Conservation (phyloP, 2,329 filamentous ascomycete genomes). For the Trichophyton verrucosum region DNA sequence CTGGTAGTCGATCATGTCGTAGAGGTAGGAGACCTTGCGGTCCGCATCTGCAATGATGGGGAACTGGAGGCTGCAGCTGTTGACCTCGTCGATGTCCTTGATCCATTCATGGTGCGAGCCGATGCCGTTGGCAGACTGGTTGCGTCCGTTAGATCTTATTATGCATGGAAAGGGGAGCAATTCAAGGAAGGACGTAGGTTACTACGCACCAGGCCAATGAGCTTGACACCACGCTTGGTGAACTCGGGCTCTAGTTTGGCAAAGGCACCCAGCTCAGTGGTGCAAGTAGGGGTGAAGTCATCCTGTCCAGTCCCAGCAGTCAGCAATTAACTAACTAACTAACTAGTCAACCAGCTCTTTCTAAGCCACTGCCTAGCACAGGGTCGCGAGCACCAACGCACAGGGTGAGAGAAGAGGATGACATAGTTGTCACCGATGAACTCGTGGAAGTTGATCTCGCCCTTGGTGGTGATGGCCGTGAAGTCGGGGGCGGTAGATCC, state of each 20-base stretch:
- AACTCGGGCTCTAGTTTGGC: constrained; percentile 83
- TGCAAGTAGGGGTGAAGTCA: constrained; percentile 92
- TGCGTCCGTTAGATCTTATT: background rate
- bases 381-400: constrained; percentile 14
- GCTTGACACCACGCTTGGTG: constrained; percentile 72
- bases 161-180: background rate
- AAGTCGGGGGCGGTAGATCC: constrained; percentile 58
- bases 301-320: constrained; percentile 17
- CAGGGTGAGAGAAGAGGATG: constrained; percentile 59
- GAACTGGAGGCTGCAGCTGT: constrained; percentile 56
- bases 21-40: constrained; percentile 61
- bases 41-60: constrained; percentile 74
- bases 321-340: background rate
- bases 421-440: constrained; percentile 60
- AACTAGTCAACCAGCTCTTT: background rate
- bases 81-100: constrained; percentile 72
- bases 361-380: background rate
- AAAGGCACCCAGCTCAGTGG: constrained; percentile 87
- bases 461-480: constrained; percentile 54
- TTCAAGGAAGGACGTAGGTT: no score
- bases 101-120: constrained; percentile 80
- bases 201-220: constrained; percentile 59
- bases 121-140: constrained; percentile 63
- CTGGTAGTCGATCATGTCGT: constrained; percentile 76
- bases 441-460: constrained; percentile 58